These are phyloP conservation scores for Babesia ovis DNA, from an alignment of 169 alveolate genomes.

Conservation along the genomic window DNA sequence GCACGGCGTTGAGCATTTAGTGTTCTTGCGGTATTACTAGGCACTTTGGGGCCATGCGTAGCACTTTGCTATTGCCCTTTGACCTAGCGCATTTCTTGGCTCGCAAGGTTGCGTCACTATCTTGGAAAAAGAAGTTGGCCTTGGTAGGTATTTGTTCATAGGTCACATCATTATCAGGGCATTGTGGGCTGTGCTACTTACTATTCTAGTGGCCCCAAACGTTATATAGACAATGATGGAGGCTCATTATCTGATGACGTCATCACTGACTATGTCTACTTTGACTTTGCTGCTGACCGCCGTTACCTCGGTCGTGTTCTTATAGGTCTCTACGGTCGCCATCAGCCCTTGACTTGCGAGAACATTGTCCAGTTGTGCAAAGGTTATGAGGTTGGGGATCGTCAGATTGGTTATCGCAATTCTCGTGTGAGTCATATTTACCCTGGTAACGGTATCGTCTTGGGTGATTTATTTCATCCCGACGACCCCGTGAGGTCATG, in stretches of 20 bases:
- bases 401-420: conserved; percentile 71
- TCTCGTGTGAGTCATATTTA: conserved; percentile 64
- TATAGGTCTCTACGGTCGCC: conserved; percentile 76
- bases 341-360: conserved; percentile 74
- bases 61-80: conserved; percentile 28
- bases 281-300: conserved; percentile 74
- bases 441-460: conserved; percentile 70
- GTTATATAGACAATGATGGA: conserved; percentile 1
- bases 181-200: conserved; percentile 17
- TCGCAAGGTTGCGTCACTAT: conserved; percentile 14
- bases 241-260: conserved; percentile 27
- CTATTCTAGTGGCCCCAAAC: not conserved
- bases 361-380: conserved; percentile 75
- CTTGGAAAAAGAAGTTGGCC: conserved; percentile 1
- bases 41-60: conserved; percentile 6
- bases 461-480: conserved; percentile 72
- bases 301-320: conserved; percentile 73
- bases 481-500: conserved; percentile 55
- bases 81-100: conserved; percentile 24
- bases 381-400: conserved; percentile 68
- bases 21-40: not conserved
- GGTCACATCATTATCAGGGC: conserved; percentile 3
- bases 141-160: conserved; percentile 1
- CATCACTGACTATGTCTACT: conserved; percentile 76
- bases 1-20: not conserved